A percentile compares a stretch with the other conserved stretches of the same genome.
Conservation (phyloP, 2,329 filamentous ascomycete genomes). For the Emmonsiellopsis sp. region DNA sequence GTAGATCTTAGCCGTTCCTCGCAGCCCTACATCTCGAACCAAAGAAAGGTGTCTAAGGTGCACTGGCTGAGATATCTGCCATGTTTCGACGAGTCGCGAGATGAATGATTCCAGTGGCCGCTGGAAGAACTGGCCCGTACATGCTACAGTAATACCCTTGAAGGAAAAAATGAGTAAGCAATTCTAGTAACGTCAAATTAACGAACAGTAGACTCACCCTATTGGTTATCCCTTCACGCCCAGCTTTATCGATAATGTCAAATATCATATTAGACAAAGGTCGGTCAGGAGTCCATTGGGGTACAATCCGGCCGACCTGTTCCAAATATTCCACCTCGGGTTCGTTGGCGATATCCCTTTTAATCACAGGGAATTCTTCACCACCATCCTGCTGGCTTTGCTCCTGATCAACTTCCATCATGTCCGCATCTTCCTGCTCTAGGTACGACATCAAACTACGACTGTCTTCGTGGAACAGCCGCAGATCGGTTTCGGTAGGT, state of each 20-base stretch:
- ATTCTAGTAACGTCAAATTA: not conserved
- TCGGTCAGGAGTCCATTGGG: conserved; percentile 47
- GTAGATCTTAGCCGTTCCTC: conserved; percentile 41
- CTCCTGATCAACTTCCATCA: conserved; percentile 23
- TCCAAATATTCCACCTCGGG: conserved; percentile 16
- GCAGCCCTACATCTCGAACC: conserved; percentile 44
- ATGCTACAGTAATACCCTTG: conserved; percentile 30
- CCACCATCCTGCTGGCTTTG: conserved; percentile 17
- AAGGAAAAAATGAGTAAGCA: conserved; percentile 3
- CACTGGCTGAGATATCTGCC: conserved; percentile 49
- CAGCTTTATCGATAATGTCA: conserved; percentile 38
- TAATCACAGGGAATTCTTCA: conserved; percentile 7
- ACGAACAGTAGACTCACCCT: conserved; percentile 20
- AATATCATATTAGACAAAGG: conserved; percentile 44
- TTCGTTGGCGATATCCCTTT: not conserved
- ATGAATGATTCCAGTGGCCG: conserved; percentile 46
- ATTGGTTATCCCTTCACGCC: conserved; percentile 41
- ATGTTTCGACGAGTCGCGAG: conserved; percentile 44
- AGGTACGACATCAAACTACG: conserved; percentile 18
- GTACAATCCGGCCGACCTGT: conserved; percentile 30
- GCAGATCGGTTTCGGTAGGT: conserved; percentile 29
- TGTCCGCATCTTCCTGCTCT: conserved; percentile 19
- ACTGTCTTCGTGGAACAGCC: conserved; percentile 30
- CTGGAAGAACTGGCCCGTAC: conserved; percentile 44
- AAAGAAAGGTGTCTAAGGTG: conserved; percentile 49